A percentile compares a stretch with the other conserved stretches of the same genome.
These are phyloP conservation scores for Yamadazyma paraphyllophila DNA, from an alignment of 805 yeast species.

Conservation along the genomic window DNA sequence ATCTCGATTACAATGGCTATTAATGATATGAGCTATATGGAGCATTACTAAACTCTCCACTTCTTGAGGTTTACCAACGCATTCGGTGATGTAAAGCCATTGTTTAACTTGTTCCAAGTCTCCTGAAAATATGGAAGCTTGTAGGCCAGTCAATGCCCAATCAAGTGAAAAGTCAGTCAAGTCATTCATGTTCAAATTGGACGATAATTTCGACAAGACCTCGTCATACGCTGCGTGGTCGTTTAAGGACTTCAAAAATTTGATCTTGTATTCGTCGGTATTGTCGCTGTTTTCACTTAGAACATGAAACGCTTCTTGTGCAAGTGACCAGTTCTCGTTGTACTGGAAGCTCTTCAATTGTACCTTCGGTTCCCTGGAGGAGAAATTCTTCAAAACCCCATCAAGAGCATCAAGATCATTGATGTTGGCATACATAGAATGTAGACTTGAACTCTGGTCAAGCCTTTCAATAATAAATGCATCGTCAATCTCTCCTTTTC, in stretches of 20 bases:
- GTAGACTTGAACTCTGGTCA: constrained; percentile 52
- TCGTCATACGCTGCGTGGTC: constrained; percentile 76
- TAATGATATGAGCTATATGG: constrained; percentile 48
- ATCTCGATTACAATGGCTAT: too few relatives aligned
- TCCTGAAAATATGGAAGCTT: constrained; percentile 70
- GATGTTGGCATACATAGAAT: constrained; percentile 77
- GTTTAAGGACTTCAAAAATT: constrained; percentile 65
- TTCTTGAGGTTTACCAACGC: constrained; percentile 36
- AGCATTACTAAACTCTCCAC: constrained; percentile 58
- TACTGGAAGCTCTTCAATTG: constrained; percentile 79
- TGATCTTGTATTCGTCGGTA: constrained; percentile 43
- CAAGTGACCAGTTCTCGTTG: constrained; percentile 81
- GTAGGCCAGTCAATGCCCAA: constrained; percentile 68
- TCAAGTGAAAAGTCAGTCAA: constrained; percentile 41
- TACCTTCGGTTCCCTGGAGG: constrained; percentile 58
- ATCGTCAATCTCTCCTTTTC: constrained; percentile 31
- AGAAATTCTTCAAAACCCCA: constrained; percentile 75
- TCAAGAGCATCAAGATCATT: constrained; percentile 89
- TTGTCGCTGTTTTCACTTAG: constrained; percentile 44
- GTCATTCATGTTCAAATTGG: constrained; percentile 23
- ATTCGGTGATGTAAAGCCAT: constrained; percentile 60
- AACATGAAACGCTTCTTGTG: constrained; percentile 79
- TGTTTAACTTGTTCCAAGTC: constrained; percentile 45
- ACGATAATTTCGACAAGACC: constrained; percentile 50
- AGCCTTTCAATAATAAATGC: constrained; percentile 20